Evolutionary conservation across 768 basidiomycete genomes (phyloP).

Genomic region (Naganishia antarctica): DNA sequence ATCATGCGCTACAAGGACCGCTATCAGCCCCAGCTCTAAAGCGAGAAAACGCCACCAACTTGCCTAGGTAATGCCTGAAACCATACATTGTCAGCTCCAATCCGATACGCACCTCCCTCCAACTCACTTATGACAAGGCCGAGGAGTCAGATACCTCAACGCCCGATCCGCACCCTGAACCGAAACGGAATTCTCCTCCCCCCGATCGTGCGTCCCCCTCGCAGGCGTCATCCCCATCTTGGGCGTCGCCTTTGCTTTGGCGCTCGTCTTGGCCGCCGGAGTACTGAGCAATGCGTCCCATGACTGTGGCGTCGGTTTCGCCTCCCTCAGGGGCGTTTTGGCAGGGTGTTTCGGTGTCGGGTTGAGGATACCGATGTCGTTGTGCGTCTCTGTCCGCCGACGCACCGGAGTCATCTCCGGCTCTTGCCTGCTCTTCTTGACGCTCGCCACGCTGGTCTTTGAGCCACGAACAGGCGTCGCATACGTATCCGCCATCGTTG

Average conservation of each 20-base stretch:
- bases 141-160: constrained; percentile 36
- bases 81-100: not conserved
- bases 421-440: not conserved
- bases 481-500: too few relatives aligned
- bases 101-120: not conserved
- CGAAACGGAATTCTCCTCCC: constrained; percentile 10
- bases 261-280: not conserved
- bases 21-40: not conserved
- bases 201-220: not conserved
- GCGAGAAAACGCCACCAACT: constrained; percentile 17
- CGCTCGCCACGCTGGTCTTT: not conserved
- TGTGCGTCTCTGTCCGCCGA: not conserved
- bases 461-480: not conserved
- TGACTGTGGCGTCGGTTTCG: not conserved
- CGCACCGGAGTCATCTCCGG: not conserved
- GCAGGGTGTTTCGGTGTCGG: not conserved
- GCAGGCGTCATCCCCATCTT: not conserved
- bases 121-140: constrained; percentile 47
- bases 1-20: constrained; percentile 30
- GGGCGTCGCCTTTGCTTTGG: constrained; percentile 1
- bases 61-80: constrained; percentile 33
- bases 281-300: constrained; percentile 3
- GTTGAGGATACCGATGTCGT: not conserved
- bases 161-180: constrained; percentile 22
- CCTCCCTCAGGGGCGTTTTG: not conserved